Percentiles rank a stretch among this genome's conserved stretches.
These are phyloP conservation scores for Eragrostis nindensis DNA, from an alignment of 176 grass and related monocot genomes.

Conservation along the genomic window DNA sequence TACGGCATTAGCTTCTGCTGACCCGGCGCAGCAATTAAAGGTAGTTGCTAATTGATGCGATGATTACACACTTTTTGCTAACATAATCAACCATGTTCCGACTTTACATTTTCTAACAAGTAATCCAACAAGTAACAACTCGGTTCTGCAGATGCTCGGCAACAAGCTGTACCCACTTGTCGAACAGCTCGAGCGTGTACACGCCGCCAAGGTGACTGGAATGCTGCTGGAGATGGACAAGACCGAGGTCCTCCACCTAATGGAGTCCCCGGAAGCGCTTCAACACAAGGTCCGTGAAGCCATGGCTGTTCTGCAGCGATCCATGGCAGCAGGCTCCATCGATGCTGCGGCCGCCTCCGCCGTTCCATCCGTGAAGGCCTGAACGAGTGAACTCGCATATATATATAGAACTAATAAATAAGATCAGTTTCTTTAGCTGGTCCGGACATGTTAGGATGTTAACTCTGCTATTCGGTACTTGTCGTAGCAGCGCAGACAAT, in stretches of 20 bases:
- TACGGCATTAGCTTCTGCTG: constrained; percentile 26
- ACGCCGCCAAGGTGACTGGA: constrained; percentile 52
- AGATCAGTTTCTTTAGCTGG: neutral
- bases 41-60: constrained; percentile 8
- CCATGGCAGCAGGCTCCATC: neutral
- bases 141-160: constrained; percentile 47
- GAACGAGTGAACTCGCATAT: neutral
- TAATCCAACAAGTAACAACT: too few relatives aligned
- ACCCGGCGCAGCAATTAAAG: constrained; percentile 24
- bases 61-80: neutral
- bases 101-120: neutral
- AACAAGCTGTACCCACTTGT: constrained; percentile 50
- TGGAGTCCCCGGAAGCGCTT: constrained; percentile 51
- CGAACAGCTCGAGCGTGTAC: constrained; percentile 13
- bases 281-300: constrained; percentile 44
- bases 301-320: constrained; percentile 34
- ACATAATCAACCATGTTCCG: neutral
- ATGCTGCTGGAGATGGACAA: constrained; percentile 72
- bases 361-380: neutral
- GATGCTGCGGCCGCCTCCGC: neutral
- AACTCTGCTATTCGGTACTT: neutral
- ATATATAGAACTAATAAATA: neutral
- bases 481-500: neutral
- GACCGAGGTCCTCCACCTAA: constrained; percentile 46
- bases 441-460: neutral